A percentile compares a stretch with the other conserved stretches of the same genome.
Conservation (phyloP, 306 rosid species). For the Cercis canadensis region DNA sequence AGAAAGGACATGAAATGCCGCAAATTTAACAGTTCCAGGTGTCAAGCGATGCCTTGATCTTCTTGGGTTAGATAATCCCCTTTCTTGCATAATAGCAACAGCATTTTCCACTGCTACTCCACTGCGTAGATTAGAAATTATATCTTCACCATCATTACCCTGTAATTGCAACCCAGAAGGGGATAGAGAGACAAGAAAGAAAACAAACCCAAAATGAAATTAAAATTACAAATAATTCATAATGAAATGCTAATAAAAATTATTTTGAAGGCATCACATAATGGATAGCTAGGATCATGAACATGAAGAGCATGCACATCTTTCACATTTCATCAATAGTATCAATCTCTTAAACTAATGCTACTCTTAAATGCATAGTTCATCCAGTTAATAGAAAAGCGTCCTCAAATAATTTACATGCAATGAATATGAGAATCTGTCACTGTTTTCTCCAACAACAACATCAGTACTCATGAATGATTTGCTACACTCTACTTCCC, state of each 20-base stretch:
- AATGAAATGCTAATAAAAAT: slow-evolving; percentile 5
- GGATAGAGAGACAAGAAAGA: slow-evolving; percentile 5
- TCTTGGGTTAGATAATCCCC: slow-evolving; percentile 65
- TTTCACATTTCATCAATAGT: not conserved
- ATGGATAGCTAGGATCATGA: slow-evolving; percentile 10
- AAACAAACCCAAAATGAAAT: slow-evolving; percentile 19
- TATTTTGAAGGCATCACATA: slow-evolving; percentile 3
- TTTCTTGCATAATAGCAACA: slow-evolving; percentile 70
- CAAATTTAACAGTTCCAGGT: slow-evolving; percentile 87
- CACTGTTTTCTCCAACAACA: not conserved
- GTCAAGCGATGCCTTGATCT: slow-evolving; percentile 76
- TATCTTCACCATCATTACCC: slow-evolving; percentile 63
- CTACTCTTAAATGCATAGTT: no score
- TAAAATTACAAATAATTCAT: slow-evolving; percentile 2
- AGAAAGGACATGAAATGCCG: slow-evolving; percentile 88
- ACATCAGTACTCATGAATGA: not conserved
- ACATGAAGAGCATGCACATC: not conserved
- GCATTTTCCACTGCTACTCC: slow-evolving; percentile 81
- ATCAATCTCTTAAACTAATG: no score
- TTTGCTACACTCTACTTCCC: not conserved
- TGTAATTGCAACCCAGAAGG: slow-evolving; percentile 46
- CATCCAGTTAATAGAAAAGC: no score
- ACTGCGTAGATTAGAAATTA: slow-evolving; percentile 68
- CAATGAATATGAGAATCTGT: no score
- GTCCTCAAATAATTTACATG: no score